These are phyloP conservation scores for Globisporangium echinulatum DNA, from an alignment of 352 stramenopile species.

Conservation along the genomic window DNA sequence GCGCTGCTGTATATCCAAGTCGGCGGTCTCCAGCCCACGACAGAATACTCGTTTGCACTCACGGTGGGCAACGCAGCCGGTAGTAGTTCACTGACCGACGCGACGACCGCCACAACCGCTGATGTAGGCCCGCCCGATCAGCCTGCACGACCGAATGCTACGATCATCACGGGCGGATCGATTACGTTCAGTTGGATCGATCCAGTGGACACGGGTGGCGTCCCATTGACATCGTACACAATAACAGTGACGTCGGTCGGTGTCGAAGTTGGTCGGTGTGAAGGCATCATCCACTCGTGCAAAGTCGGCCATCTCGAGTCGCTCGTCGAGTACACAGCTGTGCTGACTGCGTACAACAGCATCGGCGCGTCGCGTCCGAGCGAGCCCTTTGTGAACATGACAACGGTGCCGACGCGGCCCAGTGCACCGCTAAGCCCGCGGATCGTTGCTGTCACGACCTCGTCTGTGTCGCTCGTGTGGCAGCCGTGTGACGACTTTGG, in stretches of 20 bases:
- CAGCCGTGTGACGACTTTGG: slow-evolving; percentile 33
- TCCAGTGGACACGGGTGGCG: slow-evolving; percentile 43
- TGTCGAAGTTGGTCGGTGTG: slow-evolving; percentile 23
- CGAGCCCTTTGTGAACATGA: slow-evolving; percentile 16
- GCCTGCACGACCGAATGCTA: slow-evolving; percentile 19
- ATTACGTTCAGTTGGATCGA: slow-evolving; percentile 33
- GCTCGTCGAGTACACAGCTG: slow-evolving; percentile 35
- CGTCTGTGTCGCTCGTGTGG: slow-evolving; percentile 27
- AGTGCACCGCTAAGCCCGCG: slow-evolving; percentile 23
- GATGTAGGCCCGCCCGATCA: slow-evolving; percentile 18
- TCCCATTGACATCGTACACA: slow-evolving; percentile 33
- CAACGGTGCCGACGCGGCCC: slow-evolving; percentile 18
- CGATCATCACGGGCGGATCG: slow-evolving; percentile 29
- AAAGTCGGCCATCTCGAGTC: slow-evolving; percentile 29
- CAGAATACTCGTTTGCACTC: slow-evolving; percentile 40
- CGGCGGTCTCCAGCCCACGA: slow-evolving; percentile 33
- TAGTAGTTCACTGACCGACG: slow-evolving; percentile 15
- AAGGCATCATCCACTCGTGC: slow-evolving; percentile 38
- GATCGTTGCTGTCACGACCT: slow-evolving; percentile 8
- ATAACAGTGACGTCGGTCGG: slow-evolving; percentile 19
- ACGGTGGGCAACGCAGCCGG: slow-evolving; percentile 26
- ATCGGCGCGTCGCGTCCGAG: slow-evolving; percentile 29
- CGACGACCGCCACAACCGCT: slow-evolving; percentile 10
- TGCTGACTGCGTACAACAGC: slow-evolving; percentile 28
- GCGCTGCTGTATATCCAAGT: slow-evolving; percentile 23